Evolutionary conservation across 2,329 filamentous ascomycete genomes (phyloP).

Genomic region (Thermoascus crustaceus): DNA sequence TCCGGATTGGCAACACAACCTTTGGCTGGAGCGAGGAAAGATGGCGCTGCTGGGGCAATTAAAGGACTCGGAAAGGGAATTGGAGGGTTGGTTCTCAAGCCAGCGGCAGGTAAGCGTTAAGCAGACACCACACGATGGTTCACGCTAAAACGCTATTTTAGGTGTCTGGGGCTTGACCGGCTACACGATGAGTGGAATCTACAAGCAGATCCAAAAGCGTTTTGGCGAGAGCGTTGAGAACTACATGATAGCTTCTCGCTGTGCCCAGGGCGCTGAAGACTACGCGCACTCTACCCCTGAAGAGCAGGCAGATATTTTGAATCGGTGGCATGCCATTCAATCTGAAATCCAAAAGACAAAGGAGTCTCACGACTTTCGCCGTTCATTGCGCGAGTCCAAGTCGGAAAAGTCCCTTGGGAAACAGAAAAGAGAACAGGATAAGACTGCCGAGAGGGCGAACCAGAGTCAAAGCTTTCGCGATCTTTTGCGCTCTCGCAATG

Average conservation of each 20-base stretch:
- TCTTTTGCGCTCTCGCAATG: conserved; percentile 2
- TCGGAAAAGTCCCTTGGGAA: conserved; percentile 7
- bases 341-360: conserved; percentile 50
- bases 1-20: conserved; percentile 76
- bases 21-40: conserved; percentile 57
- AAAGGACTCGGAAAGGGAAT: conserved; percentile 79
- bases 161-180: conserved; percentile 65
- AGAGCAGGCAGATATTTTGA: conserved; percentile 57
- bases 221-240: conserved; percentile 65
- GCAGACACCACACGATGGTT: conserved; percentile 4
- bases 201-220: conserved; percentile 65
- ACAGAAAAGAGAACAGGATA: conserved; percentile 2
- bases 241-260: conserved; percentile 70
- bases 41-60: conserved; percentile 57
- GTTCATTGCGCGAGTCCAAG: conserved; percentile 8
- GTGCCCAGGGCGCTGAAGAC: conserved; percentile 66
- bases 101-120: conserved; percentile 61
- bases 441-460: conserved; percentile 4
- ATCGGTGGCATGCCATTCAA: conserved; percentile 55
- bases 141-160: conserved; percentile 12
- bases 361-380: conserved; percentile 18
- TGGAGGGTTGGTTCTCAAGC: conserved; percentile 72
- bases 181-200: conserved; percentile 74
- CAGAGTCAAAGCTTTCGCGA: conserved; percentile 3
- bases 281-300: conserved; percentile 45